These are phyloP conservation scores for Hyaloperonospora arabidopsidis DNA, from an alignment of 352 stramenopile species.

Conservation along the genomic window DNA sequence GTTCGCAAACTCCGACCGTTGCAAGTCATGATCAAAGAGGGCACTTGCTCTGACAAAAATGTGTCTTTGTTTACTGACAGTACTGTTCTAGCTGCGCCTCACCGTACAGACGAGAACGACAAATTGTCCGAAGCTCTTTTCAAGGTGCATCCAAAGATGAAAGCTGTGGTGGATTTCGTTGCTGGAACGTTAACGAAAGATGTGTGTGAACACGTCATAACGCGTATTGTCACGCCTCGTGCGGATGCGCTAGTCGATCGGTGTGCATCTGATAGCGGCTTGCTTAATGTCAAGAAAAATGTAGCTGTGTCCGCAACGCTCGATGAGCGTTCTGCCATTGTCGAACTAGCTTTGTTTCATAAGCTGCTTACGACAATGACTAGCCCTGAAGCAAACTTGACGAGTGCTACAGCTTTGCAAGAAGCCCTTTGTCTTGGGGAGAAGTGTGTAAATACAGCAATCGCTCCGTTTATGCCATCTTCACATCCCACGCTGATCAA, in stretches of 20 bases:
- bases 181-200: conserved; percentile 54
- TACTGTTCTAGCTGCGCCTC: neutral
- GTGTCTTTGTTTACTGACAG: conserved; percentile 8
- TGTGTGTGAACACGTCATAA: conserved; percentile 48
- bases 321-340: conserved; percentile 10
- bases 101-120: conserved; percentile 19
- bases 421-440: conserved; percentile 30
- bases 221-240: conserved; percentile 31
- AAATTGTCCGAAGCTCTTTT: conserved; percentile 45
- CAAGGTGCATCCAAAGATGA: conserved; percentile 52
- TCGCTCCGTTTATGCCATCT: conserved; percentile 33
- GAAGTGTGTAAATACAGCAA: conserved; percentile 21
- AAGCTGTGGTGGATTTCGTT: conserved; percentile 53
- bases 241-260: conserved; percentile 39
- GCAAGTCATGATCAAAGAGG: conserved; percentile 38
- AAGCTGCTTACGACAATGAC: conserved; percentile 35
- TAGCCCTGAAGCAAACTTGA: conserved; percentile 22
- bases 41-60: neutral
- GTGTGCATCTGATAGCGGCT: conserved; percentile 26
- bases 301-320: neutral
- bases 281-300: neutral
- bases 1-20: conserved; percentile 62
- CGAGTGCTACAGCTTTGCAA: conserved; percentile 21
- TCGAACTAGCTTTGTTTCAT: conserved; percentile 23
- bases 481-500: conserved; percentile 32